A percentile compares a stretch with the other conserved stretches of the same genome.
Conservation (phyloP, 352 stramenopile species). For the Stramenopiles sp. region DNA sequence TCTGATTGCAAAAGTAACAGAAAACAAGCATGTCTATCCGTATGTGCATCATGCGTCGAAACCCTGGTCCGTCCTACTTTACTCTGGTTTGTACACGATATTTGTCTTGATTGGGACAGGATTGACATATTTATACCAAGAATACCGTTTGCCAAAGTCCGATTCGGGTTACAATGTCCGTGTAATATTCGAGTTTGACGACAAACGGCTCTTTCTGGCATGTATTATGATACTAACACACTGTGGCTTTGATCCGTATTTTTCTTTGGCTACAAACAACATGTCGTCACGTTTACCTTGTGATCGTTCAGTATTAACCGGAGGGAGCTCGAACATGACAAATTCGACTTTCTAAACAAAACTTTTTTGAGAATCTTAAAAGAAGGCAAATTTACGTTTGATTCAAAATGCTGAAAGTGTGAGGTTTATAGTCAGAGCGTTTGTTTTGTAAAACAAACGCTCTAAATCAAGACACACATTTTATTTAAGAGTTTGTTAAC, state of each 20-base stretch:
- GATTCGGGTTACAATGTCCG: background rate
- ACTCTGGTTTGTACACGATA: background rate
- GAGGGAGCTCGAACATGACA: too few relatives aligned
- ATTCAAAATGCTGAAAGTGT: background rate
- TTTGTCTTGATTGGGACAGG: background rate
- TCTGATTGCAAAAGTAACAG: constrained; percentile 9
- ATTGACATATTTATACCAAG: background rate
- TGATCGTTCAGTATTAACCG: background rate
- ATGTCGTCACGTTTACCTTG: background rate
- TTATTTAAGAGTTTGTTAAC: too few relatives aligned
- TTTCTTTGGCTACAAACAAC: background rate
- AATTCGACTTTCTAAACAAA: too few relatives aligned
- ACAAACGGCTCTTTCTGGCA: background rate
- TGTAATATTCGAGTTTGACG: background rate
- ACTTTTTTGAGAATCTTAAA: too few relatives aligned
- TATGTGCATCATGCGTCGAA: background rate
- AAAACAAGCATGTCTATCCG: constrained; percentile 5
- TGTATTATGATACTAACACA: background rate
- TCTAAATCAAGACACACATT: too few relatives aligned
- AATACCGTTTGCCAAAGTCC: background rate
- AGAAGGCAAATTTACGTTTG: too few relatives aligned
- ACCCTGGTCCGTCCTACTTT: background rate
- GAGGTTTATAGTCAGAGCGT: too few relatives aligned
- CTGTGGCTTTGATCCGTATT: background rate
- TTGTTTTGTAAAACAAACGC: too few relatives aligned